phyloP scores from a whole-genome alignment of 345 rosid species.

The Microthlaspi erraticum region DNA sequence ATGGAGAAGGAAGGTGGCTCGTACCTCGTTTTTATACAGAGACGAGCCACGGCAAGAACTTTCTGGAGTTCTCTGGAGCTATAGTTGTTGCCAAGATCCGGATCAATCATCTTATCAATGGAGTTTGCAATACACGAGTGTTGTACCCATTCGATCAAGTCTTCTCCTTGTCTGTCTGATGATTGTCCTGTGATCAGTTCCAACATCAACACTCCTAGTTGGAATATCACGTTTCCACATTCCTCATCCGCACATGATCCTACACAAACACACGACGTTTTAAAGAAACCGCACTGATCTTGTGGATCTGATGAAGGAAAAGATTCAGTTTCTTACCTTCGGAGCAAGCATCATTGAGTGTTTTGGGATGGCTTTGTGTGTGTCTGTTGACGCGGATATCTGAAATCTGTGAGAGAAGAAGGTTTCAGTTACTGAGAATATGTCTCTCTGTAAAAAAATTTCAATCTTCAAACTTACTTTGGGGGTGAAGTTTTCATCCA shows the following conservation, averaged over 20 bases:
- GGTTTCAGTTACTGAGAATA: not conserved
- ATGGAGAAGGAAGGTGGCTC: constrained; percentile 64
- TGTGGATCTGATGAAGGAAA: not conserved
- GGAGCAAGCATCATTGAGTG: constrained; percentile 49
- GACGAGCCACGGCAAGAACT: constrained; percentile 73
- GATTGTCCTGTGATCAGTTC: constrained; percentile 93
- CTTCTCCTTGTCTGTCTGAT: constrained; percentile 63
- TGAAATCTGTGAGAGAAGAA: constrained; percentile 56
- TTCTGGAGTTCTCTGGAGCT: constrained; percentile 68
- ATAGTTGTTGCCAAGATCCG: constrained; percentile 77
- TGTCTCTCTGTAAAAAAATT: not conserved
- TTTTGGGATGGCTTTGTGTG: constrained; percentile 38
- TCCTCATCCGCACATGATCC: constrained; percentile 50
- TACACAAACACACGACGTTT: constrained; percentile 6
- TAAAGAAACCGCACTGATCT: not conserved
- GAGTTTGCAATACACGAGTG: constrained; percentile 67
- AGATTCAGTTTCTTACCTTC: constrained; percentile 55
- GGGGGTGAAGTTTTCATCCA: constrained; percentile 83
- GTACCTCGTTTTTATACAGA: constrained; percentile 67
- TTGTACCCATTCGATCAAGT: constrained; percentile 83
- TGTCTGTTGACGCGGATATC: constrained; percentile 62
- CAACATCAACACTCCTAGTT: constrained; percentile 83
- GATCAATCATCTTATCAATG: constrained; percentile 82
- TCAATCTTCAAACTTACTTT: constrained; percentile 53
- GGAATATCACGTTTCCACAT: constrained; percentile 65